Conservation (phyloP, 345 rosid genomes). For the Durio zibethinus region DNA sequence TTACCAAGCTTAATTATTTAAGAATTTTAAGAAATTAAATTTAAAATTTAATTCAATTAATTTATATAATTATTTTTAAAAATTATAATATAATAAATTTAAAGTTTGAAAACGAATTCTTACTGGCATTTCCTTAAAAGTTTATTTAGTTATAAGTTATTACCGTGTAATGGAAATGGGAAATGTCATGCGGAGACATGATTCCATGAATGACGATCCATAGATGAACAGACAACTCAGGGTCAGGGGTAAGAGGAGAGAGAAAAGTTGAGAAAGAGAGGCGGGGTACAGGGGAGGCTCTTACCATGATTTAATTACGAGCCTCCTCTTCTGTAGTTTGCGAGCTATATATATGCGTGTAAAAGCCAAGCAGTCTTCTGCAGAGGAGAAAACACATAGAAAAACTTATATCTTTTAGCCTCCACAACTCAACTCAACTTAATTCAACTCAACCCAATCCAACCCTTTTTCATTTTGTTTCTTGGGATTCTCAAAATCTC, state of each 20-base stretch:
- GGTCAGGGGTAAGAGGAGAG: not conserved
- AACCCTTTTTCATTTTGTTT: not conserved
- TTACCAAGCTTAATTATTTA: too few species aligned
- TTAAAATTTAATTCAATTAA: too few species aligned
- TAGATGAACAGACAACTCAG: not conserved
- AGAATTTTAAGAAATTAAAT: too few species aligned
- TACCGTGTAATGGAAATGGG: too few species aligned
- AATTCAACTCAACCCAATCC: not conserved
- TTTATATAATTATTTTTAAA: too few species aligned
- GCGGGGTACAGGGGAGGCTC: too few species aligned
- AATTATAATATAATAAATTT: too few species aligned
- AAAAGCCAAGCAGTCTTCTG: too few species aligned
- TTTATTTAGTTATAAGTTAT: too few species aligned
- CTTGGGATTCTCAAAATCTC: slow-evolving; percentile 10
- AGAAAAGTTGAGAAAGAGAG: not conserved
- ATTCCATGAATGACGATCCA: not conserved
- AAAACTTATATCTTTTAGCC: not conserved
- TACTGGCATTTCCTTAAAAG: too few species aligned
- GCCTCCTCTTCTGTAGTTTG: not conserved
- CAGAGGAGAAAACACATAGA: not conserved
- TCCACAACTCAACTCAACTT: not conserved
- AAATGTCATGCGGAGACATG: not conserved
- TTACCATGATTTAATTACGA: too few species aligned
- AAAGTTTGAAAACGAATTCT: too few species aligned
- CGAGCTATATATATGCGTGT: not conserved